These are phyloP conservation scores for Allium cepa DNA, from an alignment of 106 monocot species.

Conservation along the genomic window DNA sequence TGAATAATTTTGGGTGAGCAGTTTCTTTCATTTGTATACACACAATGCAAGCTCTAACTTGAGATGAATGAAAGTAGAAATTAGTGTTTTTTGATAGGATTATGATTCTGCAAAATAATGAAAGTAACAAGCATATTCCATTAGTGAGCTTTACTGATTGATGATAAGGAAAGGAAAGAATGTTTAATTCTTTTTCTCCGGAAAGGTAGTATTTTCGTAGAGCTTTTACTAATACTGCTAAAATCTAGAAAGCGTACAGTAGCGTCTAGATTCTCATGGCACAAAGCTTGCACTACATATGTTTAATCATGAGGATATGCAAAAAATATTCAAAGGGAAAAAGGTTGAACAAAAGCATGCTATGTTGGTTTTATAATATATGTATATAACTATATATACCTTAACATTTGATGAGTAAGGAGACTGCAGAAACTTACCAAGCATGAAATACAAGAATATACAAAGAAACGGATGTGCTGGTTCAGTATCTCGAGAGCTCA, in stretches of 20 bases:
- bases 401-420: too few species aligned
- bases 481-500: conserved; percentile 8
- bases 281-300: not conserved
- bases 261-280: not conserved
- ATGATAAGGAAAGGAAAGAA: not conserved
- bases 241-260: conserved; percentile 7
- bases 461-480: conserved; percentile 8
- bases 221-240: conserved; percentile 15
- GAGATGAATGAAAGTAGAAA: too few species aligned
- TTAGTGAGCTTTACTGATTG: not conserved
- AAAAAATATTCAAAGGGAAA: too few species aligned
- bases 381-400: not conserved
- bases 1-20: conserved; percentile 27
- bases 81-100: too few species aligned
- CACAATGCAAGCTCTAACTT: too few species aligned
- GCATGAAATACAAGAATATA: conserved; percentile 13
- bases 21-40: not conserved
- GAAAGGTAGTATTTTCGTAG: conserved; percentile 5
- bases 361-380: not conserved
- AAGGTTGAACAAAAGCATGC: not conserved
- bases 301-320: not conserved
- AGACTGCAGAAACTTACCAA: conserved; percentile 1
- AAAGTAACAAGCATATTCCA: not conserved
- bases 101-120: too few species aligned
- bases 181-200: conserved; percentile 8